Percentiles rank a stretch among this genome's conserved stretches.
Evolutionary conservation across 345 rosid genomes (phyloP).

Genomic region (Citrus medica): DNA sequence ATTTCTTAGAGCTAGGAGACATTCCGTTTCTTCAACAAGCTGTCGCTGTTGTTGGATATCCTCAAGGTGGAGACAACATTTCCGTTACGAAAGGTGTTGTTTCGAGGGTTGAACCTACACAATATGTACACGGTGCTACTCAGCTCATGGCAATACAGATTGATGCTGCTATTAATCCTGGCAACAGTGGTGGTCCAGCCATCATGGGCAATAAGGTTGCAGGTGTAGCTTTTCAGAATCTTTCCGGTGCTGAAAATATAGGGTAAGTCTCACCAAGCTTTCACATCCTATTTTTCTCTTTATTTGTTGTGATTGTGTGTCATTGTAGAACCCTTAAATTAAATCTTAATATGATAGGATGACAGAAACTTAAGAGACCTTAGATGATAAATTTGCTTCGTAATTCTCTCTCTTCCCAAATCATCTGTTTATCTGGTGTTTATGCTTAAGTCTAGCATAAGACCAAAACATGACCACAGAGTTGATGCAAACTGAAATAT

Average conservation of each 20-base stretch:
- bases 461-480: not conserved
- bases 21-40: slow-evolving; percentile 73
- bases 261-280: slow-evolving; percentile 49
- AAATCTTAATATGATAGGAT: not conserved
- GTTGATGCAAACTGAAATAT: slow-evolving; percentile 1
- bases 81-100: slow-evolving; percentile 97
- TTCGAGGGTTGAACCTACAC: slow-evolving; percentile 90
- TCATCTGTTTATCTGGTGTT: not conserved
- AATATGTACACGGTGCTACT: slow-evolving; percentile 80
- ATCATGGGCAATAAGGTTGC: slow-evolving; percentile 87
- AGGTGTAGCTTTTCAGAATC: slow-evolving; percentile 90
- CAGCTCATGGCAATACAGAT: slow-evolving; percentile 93
- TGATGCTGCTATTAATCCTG: slow-evolving; percentile 94
- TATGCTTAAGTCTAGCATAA: not conserved
- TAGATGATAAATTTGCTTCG: not conserved
- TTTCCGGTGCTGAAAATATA: slow-evolving; percentile 87
- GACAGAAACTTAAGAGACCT: not conserved
- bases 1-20: slow-evolving; percentile 69
- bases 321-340: not conserved
- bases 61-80: slow-evolving; percentile 94
- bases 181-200: slow-evolving; percentile 91
- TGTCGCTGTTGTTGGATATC: slow-evolving; percentile 86
- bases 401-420: not conserved
- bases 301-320: not conserved
- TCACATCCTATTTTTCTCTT: not conserved